Evolutionary conservation across 2,329 filamentous ascomycete genomes (phyloP), one percentile per base, ranked within the genome.

Genomic region (Diatrype stigma): DNA sequence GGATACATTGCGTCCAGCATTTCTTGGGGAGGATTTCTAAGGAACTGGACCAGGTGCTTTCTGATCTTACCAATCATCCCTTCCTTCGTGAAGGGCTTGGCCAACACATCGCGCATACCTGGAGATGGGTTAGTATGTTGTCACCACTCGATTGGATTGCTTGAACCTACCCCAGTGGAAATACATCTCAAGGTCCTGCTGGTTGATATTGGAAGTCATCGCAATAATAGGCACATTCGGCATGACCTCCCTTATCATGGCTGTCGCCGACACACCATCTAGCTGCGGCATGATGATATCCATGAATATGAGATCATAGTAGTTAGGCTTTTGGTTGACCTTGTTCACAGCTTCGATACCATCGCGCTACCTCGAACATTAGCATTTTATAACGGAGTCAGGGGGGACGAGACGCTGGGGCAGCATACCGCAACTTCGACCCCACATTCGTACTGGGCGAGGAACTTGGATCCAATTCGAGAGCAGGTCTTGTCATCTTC

Each of bases 61-160:
- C 94, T 89, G 28, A 99, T 78, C 72, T 96, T 87, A 58, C 87
- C 85, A 50, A 90, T 79, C 75, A 94, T 89, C 37, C 88, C 89
- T 59, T 91, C 88, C 62, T 88, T 87, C 4, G 94, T 99, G 67
- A 99, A 99, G 0, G 94, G 94, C 66, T 99, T 99, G 0, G 94
- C 93, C 53, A 99, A 75, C 17, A 99, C 93, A 64, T 96, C 94
- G 64, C 96, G 95, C 92, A 99, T 96, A 42, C 93, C 92, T 96
- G 60, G 6, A 21, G 28, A 47, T 7, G 45, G 26, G 32, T 51
- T 51, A 58, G 56, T 55, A 52, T 51, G 47, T 46, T 37, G n/a
- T 11, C 19, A 45, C 2, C 11, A 3, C 10, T 6, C 38, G 2
- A n/a, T 38, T 3, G 23, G 4, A 17, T 48, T 23, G 28, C n/a